Base-by-base conservation (phyloP, 2,329 filamentous ascomycete genomes). In the Mollisia scopiformis region DNA sequence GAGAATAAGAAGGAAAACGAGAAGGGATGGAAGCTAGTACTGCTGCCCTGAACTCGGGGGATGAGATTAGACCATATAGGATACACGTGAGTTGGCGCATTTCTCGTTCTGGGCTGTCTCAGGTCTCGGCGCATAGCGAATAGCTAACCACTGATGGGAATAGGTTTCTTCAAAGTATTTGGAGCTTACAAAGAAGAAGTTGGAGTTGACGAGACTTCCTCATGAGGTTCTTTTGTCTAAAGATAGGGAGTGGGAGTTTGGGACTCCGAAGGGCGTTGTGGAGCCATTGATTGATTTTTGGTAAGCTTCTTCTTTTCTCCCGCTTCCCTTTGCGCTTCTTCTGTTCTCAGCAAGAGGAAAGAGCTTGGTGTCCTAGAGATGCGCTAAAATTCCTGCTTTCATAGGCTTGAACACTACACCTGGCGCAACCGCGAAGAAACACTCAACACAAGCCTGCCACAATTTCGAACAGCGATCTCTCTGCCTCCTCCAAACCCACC, bases 81-180 rank as follows among this genome's bases (percentile, higher is more conserved):
- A 82, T 87, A 57, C 84, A 84, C 71, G 84, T 86, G 69, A 77
- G 83, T 76, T 46, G 37, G 39, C 39, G 6, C 25, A 41, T 50
- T 6, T 5, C 13, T n/a, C 19, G n/a, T 39, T 39, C 14, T 16
- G 11, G n/a, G 7, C 14, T 19, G 37, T 35, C 31, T 35, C 3
- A 10, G 31, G n/a, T n/a, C n/a, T n/a, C n/a, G 31, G 31, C 31
- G 31, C 31, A 35, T 35, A 39, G 16, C 13, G 37, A 19, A 60
- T 63, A 25, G 23, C 41, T 59, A 59, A 71, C 27, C 56, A 23
- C 56, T 53, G 14, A 39, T 31, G 6, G 10, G 16, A 21, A 7
- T 58, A 89, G 87, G 83, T 90, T 16, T 89, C 87, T 2, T 84
- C 82, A 57, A 85, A 83, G 68, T 90, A 90, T 72, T 79, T 91